Evolutionary conservation across 2,329 filamentous ascomycete genomes (phyloP).

Genomic region (Albophoma yamanashiensis): DNA sequence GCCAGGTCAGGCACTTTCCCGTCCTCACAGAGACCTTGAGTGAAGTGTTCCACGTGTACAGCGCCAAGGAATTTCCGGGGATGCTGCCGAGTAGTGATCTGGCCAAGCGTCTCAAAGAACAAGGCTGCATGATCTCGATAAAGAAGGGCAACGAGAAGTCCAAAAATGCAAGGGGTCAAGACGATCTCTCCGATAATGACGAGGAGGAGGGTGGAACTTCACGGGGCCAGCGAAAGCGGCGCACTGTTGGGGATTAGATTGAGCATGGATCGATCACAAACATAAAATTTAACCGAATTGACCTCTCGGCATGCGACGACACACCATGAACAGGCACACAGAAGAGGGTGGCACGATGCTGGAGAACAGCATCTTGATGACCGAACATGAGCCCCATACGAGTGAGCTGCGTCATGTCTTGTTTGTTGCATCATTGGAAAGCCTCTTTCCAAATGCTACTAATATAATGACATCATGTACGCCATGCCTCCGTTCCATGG

Average conservation of each 20-base stretch:
- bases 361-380: background rate
- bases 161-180: conserved; percentile 4
- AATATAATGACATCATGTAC: background rate
- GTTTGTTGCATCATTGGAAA: background rate
- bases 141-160: conserved; percentile 73
- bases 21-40: conserved; percentile 46
- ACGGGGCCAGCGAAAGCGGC: conserved; percentile 6
- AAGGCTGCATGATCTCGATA: conserved; percentile 75
- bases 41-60: conserved; percentile 69
- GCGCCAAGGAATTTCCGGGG: conserved; percentile 76
- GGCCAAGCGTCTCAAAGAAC: conserved; percentile 63
- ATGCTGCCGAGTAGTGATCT: conserved; percentile 70
- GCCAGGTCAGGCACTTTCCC: conserved; percentile 32
- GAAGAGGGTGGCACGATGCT: background rate
- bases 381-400: background rate
- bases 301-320: background rate
- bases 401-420: background rate
- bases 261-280: background rate
- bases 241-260: conserved; percentile 3
- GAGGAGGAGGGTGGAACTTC: conserved; percentile 6
- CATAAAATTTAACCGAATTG: background rate
- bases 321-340: background rate
- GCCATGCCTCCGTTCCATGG: background rate
- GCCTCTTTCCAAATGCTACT: background rate
- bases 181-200: conserved; percentile 8